Evolutionary conservation across 352 stramenopile species (phyloP), one percentile per base, ranked within the genome.

Genomic region (Pythium myriotylum): DNA sequence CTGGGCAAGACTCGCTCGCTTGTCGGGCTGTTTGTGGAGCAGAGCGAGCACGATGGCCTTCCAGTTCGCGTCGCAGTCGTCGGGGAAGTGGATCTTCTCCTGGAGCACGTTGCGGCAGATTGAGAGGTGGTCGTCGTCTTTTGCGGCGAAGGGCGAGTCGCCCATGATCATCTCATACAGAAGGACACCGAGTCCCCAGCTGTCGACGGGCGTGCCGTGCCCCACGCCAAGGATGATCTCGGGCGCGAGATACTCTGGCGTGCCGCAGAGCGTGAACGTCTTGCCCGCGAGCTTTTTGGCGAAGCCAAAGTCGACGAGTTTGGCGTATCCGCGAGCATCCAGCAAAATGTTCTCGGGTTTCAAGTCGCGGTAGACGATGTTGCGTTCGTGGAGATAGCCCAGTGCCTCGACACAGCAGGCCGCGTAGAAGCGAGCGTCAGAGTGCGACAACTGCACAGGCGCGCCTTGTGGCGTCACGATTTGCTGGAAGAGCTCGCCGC

Each of bases 401-500:
- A 98, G 70, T 22, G 76, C 95, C 14, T 98, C 72, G 19, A 97
- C 70, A 14, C 97, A 84, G 43, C 29, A 35, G 29, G 29, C 29
- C 29, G 29, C 29, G 29, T 35, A 35, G 29, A 35, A 35, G 8
- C 80, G 79, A 70, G 92, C 65, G 12, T 61, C n/a, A 5, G 80
- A n/a, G 89, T 76, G 13, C 62, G 66, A 74, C 96, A 91, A n/a
- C 79, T 73, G 71, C 96, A 97, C 20, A 75, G 72, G 54, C 83
- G 66, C 63, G 92, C 86, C 46, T 72, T 71, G 22, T 65, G 91
- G 9, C 95, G 65, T 41, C 13, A 69, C 59, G n/a, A 73, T 65
- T 69, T 97, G 88, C 60, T 95, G 96, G 65, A 98, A 98, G 8
- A 98, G 75, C 68, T 98, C 91, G 14, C 95, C 95, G 19, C 95